These are phyloP conservation scores for Physcomitrium patens DNA, from an alignment of 225 moss, liverwort and hornwort genomes.

Conservation along the genomic window DNA sequence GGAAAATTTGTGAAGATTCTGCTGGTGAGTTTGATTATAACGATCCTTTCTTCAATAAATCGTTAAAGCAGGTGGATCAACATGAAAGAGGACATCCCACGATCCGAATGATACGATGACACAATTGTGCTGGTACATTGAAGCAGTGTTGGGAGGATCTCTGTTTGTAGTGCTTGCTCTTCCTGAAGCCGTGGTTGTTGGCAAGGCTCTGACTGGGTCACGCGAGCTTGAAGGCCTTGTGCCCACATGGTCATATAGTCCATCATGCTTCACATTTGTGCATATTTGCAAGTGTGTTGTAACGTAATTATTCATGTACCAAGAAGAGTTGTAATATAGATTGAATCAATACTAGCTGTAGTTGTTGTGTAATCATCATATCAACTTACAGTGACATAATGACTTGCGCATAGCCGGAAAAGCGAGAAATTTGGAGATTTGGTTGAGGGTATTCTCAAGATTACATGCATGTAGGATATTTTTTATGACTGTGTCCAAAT, in stretches of 20 bases:
- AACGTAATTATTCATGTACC: slow-evolving; percentile 17
- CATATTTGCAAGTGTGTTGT: slow-evolving; percentile 1
- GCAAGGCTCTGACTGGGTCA: slow-evolving; percentile 36
- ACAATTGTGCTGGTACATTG: slow-evolving; percentile 49
- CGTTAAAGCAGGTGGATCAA: slow-evolving; percentile 17
- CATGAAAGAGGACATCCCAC: slow-evolving; percentile 21
- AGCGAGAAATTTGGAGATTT: too few species aligned
- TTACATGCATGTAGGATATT: too few species aligned
- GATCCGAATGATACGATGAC: slow-evolving; percentile 33
- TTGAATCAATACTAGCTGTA: neutral
- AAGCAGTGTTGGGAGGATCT: slow-evolving; percentile 68
- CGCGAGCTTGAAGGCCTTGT: slow-evolving; percentile 37
- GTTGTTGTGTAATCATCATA: neutral
- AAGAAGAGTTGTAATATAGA: slow-evolving; percentile 22
- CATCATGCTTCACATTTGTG: neutral
- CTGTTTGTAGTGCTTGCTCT: slow-evolving; percentile 68
- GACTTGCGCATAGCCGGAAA: too few species aligned
- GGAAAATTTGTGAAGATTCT: neutral
- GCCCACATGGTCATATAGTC: slow-evolving; percentile 37
- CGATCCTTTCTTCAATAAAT: slow-evolving; percentile 14
- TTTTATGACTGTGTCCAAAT: too few species aligned
- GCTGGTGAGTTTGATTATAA: slow-evolving; percentile 23
- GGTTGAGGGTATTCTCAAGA: too few species aligned
- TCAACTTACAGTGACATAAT: neutral
- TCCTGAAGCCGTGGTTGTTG: slow-evolving; percentile 60